Conservation (phyloP, 1,139 yeast genomes). For the Kurtzmaniella quercitrusa region DNA sequence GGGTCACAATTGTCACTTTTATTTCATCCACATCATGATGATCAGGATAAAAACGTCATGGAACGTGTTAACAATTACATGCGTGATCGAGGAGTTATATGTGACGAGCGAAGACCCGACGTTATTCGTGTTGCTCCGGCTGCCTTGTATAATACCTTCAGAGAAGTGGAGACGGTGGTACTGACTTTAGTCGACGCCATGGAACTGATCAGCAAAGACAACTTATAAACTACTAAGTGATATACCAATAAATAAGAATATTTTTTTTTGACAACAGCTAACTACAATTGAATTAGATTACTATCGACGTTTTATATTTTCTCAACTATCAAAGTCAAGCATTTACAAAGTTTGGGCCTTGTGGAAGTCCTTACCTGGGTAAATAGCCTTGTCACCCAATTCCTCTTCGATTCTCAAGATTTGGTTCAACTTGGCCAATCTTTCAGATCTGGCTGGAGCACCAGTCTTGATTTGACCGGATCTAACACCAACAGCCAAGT, state of each 20-base stretch:
- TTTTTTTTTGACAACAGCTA: neutral
- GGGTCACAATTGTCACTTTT: constrained; percentile 81
- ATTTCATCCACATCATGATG: constrained; percentile 51
- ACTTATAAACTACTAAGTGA: constrained; percentile 1
- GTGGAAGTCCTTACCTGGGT: constrained; percentile 90
- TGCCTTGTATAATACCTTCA: constrained; percentile 76
- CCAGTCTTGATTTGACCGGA: constrained; percentile 98
- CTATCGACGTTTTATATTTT: neutral
- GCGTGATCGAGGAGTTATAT: constrained; percentile 59
- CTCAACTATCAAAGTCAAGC: constrained; percentile 3
- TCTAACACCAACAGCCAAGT: constrained; percentile 93
- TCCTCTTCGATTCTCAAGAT: constrained; percentile 96
- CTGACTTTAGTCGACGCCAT: constrained; percentile 40
- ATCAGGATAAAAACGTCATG: constrained; percentile 51
- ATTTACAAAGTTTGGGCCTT: constrained; percentile 31
- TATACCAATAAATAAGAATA: too few species aligned
- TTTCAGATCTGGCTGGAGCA: constrained; percentile 99
- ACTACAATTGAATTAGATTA: too few species aligned
- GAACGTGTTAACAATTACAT: constrained; percentile 51
- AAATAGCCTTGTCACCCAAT: constrained; percentile 91
- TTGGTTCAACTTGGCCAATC: constrained; percentile 96
- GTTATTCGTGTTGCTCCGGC: constrained; percentile 83
- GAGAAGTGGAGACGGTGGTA: constrained; percentile 53
- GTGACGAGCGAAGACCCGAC: constrained; percentile 87
- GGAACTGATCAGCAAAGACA: constrained; percentile 12